Evolutionary conservation across 2,329 filamentous ascomycete genomes (phyloP).

Genomic region (Trichoderma polysporum): DNA sequence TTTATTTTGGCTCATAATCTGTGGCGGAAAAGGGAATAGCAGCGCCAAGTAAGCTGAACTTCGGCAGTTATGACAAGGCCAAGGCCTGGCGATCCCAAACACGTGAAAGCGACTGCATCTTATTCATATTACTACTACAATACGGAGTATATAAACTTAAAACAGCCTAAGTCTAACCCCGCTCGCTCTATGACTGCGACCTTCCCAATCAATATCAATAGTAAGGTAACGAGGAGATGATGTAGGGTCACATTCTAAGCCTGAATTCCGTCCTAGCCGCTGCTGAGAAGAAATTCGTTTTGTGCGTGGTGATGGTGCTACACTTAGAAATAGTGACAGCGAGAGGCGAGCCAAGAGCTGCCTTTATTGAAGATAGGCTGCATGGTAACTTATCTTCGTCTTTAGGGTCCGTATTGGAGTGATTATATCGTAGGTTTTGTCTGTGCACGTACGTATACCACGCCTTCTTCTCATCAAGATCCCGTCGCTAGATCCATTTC

Average conservation of each 20-base stretch:
- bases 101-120: background rate
- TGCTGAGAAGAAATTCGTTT: background rate
- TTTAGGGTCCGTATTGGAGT: too few species aligned
- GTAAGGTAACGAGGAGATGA: background rate
- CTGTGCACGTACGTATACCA: too few species aligned
- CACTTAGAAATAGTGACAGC: too few species aligned
- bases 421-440: too few species aligned
- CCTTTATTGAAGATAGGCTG: background rate
- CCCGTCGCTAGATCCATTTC: background rate
- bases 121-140: background rate
- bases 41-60: background rate
- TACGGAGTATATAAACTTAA: background rate
- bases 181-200: background rate
- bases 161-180: background rate
- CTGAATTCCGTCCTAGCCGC: background rate
- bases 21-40: background rate
- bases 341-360: background rate
- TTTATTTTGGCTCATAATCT: background rate
- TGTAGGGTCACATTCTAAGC: background rate
- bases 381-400: background rate
- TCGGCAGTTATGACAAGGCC: background rate
- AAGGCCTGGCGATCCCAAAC: background rate
- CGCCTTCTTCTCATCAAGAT: background rate
- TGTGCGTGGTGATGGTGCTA: background rate
- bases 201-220: slow-evolving; percentile 5